These are phyloP conservation scores for Phanerochaete sordida DNA, from an alignment of 768 basidiomycete genomes.

Conservation along the genomic window DNA sequence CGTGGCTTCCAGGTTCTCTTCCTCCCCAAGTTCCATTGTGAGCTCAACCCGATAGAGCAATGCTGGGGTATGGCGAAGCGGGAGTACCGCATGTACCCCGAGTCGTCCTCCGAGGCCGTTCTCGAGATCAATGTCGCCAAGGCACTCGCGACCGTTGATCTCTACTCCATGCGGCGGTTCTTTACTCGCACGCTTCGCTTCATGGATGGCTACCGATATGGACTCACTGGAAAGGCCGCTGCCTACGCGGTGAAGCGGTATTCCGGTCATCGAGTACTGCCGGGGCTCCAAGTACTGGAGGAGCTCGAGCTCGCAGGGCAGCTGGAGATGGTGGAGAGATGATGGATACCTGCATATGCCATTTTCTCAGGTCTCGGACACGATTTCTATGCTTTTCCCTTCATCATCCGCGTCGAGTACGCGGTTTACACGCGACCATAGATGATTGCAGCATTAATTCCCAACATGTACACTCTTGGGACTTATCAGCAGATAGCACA, in stretches of 20 bases:
- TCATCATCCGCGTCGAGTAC: no score
- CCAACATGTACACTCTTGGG: no score
- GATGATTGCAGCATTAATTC: no score
- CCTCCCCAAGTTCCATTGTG: slow-evolving; percentile 37
- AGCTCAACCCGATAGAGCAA: slow-evolving; percentile 38
- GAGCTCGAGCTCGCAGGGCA: no score
- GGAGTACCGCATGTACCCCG: slow-evolving; percentile 23
- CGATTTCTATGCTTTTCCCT: no score
- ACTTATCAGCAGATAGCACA: no score
- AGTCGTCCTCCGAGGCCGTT: slow-evolving; percentile 23
- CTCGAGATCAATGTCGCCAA: background rate
- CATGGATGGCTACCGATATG: slow-evolving; percentile 12
- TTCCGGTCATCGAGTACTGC: background rate
- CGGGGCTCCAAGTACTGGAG: no score
- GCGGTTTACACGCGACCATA: no score
- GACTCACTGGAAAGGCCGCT: slow-evolving; percentile 16
- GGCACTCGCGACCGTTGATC: background rate
- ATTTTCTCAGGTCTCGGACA: no score
- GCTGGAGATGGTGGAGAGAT: no score
- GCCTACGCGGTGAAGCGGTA: slow-evolving; percentile 14
- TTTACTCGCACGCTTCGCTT: background rate
- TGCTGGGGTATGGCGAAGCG: slow-evolving; percentile 35
- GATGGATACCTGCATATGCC: no score
- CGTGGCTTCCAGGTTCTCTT: slow-evolving; percentile 31
- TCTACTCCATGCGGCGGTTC: background rate